Evolutionary conservation across 2,329 filamentous ascomycete species (phyloP).

Genomic region (Colletotrichum karsti): DNA sequence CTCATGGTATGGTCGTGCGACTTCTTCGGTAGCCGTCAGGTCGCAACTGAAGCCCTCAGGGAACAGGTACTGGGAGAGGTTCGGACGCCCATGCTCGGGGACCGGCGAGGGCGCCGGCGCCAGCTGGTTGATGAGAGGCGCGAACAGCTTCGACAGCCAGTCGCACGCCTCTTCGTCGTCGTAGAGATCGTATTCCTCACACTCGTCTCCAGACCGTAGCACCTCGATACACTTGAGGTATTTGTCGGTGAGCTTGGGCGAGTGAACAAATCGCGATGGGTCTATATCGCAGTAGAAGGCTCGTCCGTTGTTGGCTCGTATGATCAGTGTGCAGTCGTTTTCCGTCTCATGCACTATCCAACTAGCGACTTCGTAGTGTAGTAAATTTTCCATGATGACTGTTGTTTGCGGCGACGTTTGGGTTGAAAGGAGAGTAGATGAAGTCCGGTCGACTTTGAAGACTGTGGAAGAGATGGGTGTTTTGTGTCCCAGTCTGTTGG

Average conservation of each 20-base stretch:
- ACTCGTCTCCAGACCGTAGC: constrained; percentile 23
- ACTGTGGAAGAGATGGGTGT: too few species aligned
- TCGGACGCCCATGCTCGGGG: constrained; percentile 20
- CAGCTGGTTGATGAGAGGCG: constrained; percentile 31
- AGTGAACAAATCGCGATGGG: constrained; percentile 15
- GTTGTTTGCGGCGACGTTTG: too few species aligned
- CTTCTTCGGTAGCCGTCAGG: constrained; percentile 30
- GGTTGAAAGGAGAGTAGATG: too few species aligned
- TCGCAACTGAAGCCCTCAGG: constrained; percentile 30
- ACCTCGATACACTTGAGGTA: constrained; percentile 28
- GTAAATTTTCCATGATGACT: background rate
- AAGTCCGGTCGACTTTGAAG: too few species aligned
- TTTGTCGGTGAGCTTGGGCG: constrained; percentile 21
- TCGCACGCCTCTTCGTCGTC: constrained; percentile 21
- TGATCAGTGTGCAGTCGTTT: constrained; percentile 29
- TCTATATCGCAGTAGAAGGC: constrained; percentile 22
- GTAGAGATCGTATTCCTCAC: constrained; percentile 23
- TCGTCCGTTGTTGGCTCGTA: constrained; percentile 27
- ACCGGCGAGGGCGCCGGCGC: constrained; percentile 22
- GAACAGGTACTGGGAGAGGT: constrained; percentile 32
- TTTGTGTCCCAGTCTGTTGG: too few species aligned
- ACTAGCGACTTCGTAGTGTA: constrained; percentile 8
- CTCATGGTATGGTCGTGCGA: constrained; percentile 16
- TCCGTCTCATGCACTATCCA: constrained; percentile 30
- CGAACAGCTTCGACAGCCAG: constrained; percentile 26